phyloP scores from a whole-genome alignment of 805 yeast genomes.

The Candida glaebosa region DNA sequence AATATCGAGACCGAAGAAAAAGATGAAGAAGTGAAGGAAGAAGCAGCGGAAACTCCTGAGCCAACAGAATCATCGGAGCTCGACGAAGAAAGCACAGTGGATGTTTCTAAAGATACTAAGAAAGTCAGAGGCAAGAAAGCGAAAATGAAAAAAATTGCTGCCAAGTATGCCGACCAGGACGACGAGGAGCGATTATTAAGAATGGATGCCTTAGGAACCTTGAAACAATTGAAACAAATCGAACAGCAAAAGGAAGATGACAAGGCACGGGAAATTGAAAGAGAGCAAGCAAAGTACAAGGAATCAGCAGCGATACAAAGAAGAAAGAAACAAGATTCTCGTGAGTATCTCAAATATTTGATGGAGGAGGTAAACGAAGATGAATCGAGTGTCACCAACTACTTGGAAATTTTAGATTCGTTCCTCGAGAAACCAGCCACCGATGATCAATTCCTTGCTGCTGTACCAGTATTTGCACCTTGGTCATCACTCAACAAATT shows the following conservation, averaged over 20 bases:
- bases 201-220: slow-evolving; percentile 81
- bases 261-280: slow-evolving; percentile 12
- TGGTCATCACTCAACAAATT: slow-evolving; percentile 75
- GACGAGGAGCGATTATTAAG: slow-evolving; percentile 76
- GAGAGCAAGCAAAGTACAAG: slow-evolving; percentile 23
- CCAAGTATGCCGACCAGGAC: slow-evolving; percentile 87
- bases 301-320: slow-evolving; percentile 36
- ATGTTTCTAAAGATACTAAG: slow-evolving; percentile 2
- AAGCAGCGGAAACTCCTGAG: neutral
- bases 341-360: slow-evolving; percentile 43
- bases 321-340: slow-evolving; percentile 43
- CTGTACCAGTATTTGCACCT: slow-evolving; percentile 89
- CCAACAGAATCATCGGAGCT: neutral
- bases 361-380: slow-evolving; percentile 31
- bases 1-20: slow-evolving; percentile 5
- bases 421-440: slow-evolving; percentile 43
- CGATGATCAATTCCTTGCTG: slow-evolving; percentile 54
- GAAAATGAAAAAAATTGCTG: slow-evolving; percentile 75
- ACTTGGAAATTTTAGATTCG: slow-evolving; percentile 43
- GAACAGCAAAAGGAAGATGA: slow-evolving; percentile 17
- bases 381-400: slow-evolving; percentile 27
- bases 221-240: slow-evolving; percentile 50
- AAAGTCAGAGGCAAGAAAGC: slow-evolving; percentile 78
- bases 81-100: neutral
- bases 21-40: neutral